phyloP scores from a whole-genome alignment of 1,284 basidiomycete species.

The Gomphus bonarii region DNA sequence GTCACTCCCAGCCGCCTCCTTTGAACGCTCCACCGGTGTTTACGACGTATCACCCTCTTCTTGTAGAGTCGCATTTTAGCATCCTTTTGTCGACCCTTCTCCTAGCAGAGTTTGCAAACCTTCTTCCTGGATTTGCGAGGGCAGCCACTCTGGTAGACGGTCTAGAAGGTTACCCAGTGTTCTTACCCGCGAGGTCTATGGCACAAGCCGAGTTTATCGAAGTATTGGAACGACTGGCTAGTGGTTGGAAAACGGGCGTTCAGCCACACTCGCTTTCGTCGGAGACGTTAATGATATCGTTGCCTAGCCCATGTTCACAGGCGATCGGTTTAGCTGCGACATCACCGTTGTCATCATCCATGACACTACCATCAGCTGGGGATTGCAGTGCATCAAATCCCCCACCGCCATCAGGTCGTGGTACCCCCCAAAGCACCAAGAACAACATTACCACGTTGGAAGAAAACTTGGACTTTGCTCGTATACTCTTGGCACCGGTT shows the following conservation, averaged over 20 bases:
- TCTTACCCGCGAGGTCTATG: slow-evolving; percentile 74
- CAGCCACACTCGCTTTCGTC: slow-evolving; percentile 40
- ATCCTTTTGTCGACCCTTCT: slow-evolving; percentile 61
- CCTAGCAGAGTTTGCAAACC: slow-evolving; percentile 55
- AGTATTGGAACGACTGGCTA: slow-evolving; percentile 62
- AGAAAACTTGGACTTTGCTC: slow-evolving; percentile 42
- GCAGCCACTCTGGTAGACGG: slow-evolving; percentile 61
- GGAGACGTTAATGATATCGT: slow-evolving; percentile 15
- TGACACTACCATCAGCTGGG: background rate
- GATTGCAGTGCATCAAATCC: slow-evolving; percentile 2
- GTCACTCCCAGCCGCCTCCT: slow-evolving; percentile 27
- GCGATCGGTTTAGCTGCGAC: slow-evolving; percentile 11
- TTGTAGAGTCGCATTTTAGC: slow-evolving; percentile 74
- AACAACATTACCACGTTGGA: slow-evolving; percentile 15
- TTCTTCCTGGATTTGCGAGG: slow-evolving; percentile 51
- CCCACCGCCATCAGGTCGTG: slow-evolving; percentile 6
- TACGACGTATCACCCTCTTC: slow-evolving; percentile 77
- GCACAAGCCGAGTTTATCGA: slow-evolving; percentile 78
- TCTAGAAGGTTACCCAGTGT: slow-evolving; percentile 75
- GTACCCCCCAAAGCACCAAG: slow-evolving; percentile 9
- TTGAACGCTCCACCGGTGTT: slow-evolving; percentile 40
- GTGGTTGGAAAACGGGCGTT: slow-evolving; percentile 55
- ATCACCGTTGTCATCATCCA: background rate
- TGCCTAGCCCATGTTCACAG: slow-evolving; percentile 12
- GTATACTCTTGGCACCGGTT: slow-evolving; percentile 61